Evolutionary conservation across 495 filamentous ascomycete genomes (phyloP).

Genomic region (Lasiosphaeria ovina): DNA sequence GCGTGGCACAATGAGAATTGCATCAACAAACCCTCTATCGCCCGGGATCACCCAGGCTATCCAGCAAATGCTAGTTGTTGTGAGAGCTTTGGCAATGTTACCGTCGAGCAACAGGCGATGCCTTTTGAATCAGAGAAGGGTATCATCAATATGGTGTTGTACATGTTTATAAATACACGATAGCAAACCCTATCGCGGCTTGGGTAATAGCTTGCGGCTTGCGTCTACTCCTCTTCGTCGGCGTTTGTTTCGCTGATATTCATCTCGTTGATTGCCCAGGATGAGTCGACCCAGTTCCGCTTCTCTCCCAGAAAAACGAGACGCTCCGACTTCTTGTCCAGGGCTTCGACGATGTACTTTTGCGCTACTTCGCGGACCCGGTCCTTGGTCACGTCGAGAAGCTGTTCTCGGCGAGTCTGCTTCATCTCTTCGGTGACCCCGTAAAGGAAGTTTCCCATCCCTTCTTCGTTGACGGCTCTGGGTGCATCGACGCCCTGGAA

Average conservation of each 20-base stretch:
- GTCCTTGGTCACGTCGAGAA: conserved; percentile 81
- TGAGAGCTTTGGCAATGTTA: no score
- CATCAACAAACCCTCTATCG: no score
- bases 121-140: conserved; percentile 33
- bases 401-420: conserved; percentile 77
- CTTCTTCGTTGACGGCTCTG: conserved; percentile 80
- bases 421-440: conserved; percentile 87
- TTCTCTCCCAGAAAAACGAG: conserved; percentile 80
- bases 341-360: conserved; percentile 72
- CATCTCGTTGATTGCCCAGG: conserved; percentile 53
- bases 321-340: conserved; percentile 49
- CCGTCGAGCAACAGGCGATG: background rate
- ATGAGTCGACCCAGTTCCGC: conserved; percentile 67
- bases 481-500: conserved; percentile 97
- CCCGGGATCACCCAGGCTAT: no score
- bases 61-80: no score
- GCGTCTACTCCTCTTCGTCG: conserved; percentile 32
- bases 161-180: conserved; percentile 20
- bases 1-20: no score
- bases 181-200: background rate
- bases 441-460: conserved; percentile 78
- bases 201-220: background rate
- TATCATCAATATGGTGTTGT: conserved; percentile 36
- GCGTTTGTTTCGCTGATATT: conserved; percentile 55
- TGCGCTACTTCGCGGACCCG: conserved; percentile 81